Evolutionary conservation across 257 asterid species (phyloP), one percentile per base, ranked within the genome.

Genomic region (Echium plantagineum): DNA sequence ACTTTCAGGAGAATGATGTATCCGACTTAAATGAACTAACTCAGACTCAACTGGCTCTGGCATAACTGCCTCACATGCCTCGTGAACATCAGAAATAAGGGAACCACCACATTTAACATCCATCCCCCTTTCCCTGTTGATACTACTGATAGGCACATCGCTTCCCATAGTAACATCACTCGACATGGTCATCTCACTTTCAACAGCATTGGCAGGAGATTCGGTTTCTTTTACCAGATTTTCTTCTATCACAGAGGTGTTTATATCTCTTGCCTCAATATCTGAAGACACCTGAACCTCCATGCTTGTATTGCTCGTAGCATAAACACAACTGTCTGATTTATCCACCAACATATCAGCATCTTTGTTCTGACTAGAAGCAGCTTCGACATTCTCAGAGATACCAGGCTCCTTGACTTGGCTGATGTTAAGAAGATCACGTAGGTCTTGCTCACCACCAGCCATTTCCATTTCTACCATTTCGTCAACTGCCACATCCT

Each of bases 1-100:
- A 87, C 83, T 91, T 87, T 87, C 94, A 75, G 96, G 93, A 82
- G 95, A 91, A 91, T 85, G 93, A 81, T 91, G 98, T 91, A 91
- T 91, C 98, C 96, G 90, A 83, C 95, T 85, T 73, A 85, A 76
- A 80, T 81, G 80, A 75, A 84, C 85, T 61, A 85, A 75, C 81
- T 66, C 88, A 74, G 90, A 74, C 84, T 81, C 77, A 69, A 76
- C 38, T 64, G 82, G 81, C 79, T 75, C 86, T 55, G 78, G 82
- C 85, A 85, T 69, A 71, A 73, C 77, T 75, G 78, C 81, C 79
- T 82, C 84, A 62, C 85, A 58, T 75, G 78, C 81, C 79, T 84
- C 85, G 61, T 85, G 58, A 77, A 76, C 77, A 72, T 80, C 94
- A 64, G 85, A 75, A 72, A 57, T 74, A 77, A 69, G 71, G 74